Conservation (phyloP, 192 early-diverging fungal species). For the Backusella macrospora region DNA sequence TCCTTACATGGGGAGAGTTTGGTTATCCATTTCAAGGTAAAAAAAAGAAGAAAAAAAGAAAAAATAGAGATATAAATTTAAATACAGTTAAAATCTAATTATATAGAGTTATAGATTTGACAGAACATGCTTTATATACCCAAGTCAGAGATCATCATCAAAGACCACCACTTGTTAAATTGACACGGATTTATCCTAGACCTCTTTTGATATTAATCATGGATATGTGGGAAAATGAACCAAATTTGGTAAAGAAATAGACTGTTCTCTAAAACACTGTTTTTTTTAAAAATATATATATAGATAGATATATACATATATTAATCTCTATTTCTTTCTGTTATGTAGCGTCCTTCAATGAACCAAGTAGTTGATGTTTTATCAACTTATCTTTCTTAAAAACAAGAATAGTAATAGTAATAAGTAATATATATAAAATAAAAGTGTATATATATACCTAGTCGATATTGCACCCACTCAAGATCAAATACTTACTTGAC, state of each 20-base stretch:
- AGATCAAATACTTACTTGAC: no score
- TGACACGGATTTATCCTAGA: not conserved
- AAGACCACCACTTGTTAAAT: not conserved
- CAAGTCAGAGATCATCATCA: not conserved
- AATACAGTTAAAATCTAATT: no score
- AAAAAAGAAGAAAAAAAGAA: no score
- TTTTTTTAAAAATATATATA: no score
- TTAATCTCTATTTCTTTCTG: not conserved
- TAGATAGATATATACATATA: not conserved
- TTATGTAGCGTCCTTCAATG: conserved; percentile 3
- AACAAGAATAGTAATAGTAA: no score
- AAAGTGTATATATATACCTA: no score
- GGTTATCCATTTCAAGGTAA: conserved; percentile 69
- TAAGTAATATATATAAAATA: no score
- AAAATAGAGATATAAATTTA: no score
- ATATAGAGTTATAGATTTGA: conserved; percentile 1
- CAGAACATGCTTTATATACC: not conserved
- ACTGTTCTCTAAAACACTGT: no score
- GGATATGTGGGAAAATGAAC: not conserved
- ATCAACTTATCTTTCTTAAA: not conserved
- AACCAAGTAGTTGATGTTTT: conserved; percentile 8
- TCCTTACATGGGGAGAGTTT: conserved; percentile 69
- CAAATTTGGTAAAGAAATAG: not conserved
- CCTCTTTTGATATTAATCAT: not conserved
- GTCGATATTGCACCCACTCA: no score